Percentiles rank a stretch among this genome's conserved stretches.
These are phyloP conservation scores for Chalaropsis thielavioides DNA, from an alignment of 2,329 filamentous ascomycete species.

Conservation along the genomic window DNA sequence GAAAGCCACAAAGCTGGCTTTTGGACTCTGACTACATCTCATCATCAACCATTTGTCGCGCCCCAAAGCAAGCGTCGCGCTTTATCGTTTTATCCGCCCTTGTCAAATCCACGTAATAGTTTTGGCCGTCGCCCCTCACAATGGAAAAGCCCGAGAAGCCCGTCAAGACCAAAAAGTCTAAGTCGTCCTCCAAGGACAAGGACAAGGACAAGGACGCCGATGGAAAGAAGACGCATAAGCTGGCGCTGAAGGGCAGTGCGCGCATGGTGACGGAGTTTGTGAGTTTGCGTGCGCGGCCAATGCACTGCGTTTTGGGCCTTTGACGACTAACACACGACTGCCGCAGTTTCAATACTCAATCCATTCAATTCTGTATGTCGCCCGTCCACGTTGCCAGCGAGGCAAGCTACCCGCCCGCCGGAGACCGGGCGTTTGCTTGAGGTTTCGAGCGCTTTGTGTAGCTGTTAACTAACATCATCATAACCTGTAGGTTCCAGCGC, in stretches of 20 bases:
- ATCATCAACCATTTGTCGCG: neutral
- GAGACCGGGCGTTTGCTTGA: neutral
- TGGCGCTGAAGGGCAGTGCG: conserved; percentile 69
- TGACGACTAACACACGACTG: neutral
- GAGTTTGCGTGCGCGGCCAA: conserved; percentile 40
- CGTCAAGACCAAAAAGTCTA: conserved; percentile 13
- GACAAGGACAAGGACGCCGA: conserved; percentile 35
- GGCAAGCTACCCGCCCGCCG: no score
- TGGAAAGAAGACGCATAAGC: conserved; percentile 86
- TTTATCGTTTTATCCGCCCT: neutral
- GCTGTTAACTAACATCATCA: neutral
- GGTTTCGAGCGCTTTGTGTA: neutral
- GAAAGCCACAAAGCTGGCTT: neutral
- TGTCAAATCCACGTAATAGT: neutral
- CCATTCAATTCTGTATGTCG: conserved; percentile 74
- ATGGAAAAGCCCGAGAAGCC: conserved; percentile 9
- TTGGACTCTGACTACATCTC: neutral
- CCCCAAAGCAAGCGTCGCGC: neutral
- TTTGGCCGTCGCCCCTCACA: neutral
- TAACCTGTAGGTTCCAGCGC: conserved; percentile 56
- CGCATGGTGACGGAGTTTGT: conserved; percentile 94
- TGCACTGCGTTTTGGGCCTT: neutral
- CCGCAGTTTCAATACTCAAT: conserved; percentile 88
- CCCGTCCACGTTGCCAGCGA: no score
- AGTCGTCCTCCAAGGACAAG: conserved; percentile 10